Percentiles rank a stretch among this genome's conserved stretches.
phyloP scores from a whole-genome alignment of 768 basidiomycete species.

The Psilocybe sp. region DNA sequence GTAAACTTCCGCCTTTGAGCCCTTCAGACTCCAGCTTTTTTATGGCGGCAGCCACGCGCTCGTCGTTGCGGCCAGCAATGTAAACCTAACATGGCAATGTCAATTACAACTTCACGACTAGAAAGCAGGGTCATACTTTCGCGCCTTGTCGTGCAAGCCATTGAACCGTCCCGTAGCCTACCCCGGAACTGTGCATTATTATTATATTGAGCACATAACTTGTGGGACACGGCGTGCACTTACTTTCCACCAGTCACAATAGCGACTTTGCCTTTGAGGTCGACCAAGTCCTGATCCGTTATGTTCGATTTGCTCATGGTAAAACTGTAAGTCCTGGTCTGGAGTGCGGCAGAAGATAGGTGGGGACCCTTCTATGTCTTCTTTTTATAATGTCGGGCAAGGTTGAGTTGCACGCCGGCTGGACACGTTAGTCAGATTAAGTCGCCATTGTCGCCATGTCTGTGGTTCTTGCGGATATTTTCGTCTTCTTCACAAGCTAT shows the following conservation, averaged over 20 bases:
- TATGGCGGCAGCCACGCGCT: conserved; percentile 18
- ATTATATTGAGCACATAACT: no score
- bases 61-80: conserved; percentile 16
- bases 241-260: conserved; percentile 51
- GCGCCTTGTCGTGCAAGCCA: conserved; percentile 40
- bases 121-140: conserved; percentile 22
- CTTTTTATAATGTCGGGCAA: no score
- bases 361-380: no score
- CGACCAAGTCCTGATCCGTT: conserved; percentile 37
- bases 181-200: conserved; percentile 29
- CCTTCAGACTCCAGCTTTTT: conserved; percentile 29
- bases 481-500: no score
- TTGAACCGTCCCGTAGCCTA: conserved; percentile 35
- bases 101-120: background rate
- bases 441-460: no score
- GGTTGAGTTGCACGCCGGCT: no score
- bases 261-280: conserved; percentile 43
- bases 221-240: conserved; percentile 7
- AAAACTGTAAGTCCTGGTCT: no score
- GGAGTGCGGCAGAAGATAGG: no score
- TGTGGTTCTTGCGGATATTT: no score
- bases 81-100: conserved; percentile 10
- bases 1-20: conserved; percentile 26
- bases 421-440: no score
- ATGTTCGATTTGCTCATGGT: conserved; percentile 3